Evolutionary conservation across 768 basidiomycete species (phyloP).

Genomic region (Tulasnella sp.): DNA sequence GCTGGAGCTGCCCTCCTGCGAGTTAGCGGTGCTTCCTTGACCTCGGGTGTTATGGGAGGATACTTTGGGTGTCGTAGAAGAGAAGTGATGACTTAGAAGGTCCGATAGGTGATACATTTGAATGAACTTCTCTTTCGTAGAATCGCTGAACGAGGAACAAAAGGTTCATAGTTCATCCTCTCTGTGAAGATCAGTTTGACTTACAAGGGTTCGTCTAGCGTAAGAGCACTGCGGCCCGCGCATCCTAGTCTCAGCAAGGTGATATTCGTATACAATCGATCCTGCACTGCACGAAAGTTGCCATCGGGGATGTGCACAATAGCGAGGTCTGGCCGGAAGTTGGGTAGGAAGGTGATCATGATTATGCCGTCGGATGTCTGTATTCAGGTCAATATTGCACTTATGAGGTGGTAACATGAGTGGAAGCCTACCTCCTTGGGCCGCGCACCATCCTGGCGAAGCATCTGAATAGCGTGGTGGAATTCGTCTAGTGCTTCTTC

Average conservation of each 20-base stretch:
- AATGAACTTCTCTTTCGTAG: conserved; percentile 71
- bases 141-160: conserved; percentile 38
- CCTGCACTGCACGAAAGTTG: conserved; percentile 48
- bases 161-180: not conserved
- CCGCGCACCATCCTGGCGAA: conserved; percentile 61
- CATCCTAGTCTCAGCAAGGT: conserved; percentile 77
- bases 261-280: conserved; percentile 70
- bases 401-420: not conserved
- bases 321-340: conserved; percentile 79
- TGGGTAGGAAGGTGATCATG: conserved; percentile 74
- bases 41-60: not conserved
- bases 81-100: conserved; percentile 17
- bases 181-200: conserved; percentile 15
- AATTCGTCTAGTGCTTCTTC: conserved; percentile 43
- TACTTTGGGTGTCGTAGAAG: not conserved
- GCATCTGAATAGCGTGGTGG: conserved; percentile 47
- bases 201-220: conserved; percentile 64
- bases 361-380: conserved; percentile 57
- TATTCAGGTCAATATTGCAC: not conserved
- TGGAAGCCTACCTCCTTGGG: conserved; percentile 43
- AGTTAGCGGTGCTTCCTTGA: not conserved
- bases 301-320: conserved; percentile 70
- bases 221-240: conserved; percentile 64
- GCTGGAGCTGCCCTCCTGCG: not conserved
- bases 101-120: conserved; percentile 54